These are phyloP conservation scores for Scleroderma citrinum DNA, from an alignment of 768 basidiomycete genomes.

Conservation along the genomic window DNA sequence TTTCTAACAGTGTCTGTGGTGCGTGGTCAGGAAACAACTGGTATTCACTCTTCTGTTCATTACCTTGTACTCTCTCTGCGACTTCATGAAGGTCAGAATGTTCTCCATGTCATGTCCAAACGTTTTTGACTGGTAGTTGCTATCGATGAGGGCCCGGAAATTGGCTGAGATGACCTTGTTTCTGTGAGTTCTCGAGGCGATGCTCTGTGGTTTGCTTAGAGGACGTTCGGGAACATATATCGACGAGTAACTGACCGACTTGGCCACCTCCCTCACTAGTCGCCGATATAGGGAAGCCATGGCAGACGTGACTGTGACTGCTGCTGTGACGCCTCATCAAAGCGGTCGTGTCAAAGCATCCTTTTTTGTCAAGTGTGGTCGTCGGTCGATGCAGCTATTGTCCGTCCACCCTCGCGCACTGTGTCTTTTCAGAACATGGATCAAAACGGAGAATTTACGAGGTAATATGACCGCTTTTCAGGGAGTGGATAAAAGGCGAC, in stretches of 20 bases:
- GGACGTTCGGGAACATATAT: neutral
- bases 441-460: conserved; percentile 2
- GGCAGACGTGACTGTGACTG: neutral
- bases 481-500: conserved; percentile 15
- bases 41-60: conserved; percentile 7
- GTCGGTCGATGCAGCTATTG: conserved; percentile 11
- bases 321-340: conserved; percentile 5
- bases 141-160: conserved; percentile 52
- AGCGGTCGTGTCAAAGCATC: conserved; percentile 5
- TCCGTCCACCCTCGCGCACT: conserved; percentile 8
- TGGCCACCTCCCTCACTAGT: conserved; percentile 26
- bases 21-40: neutral
- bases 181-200: conserved; percentile 29
- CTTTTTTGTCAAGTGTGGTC: conserved; percentile 8
- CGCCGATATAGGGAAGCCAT: conserved; percentile 20
- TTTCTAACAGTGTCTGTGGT: conserved; percentile 63
- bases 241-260: conserved; percentile 12
- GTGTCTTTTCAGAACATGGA: conserved; percentile 2
- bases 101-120: conserved; percentile 51
- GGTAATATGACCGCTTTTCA: no score
- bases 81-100: conserved; percentile 58
- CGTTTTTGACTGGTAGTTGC: conserved; percentile 22
- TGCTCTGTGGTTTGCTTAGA: conserved; percentile 28
- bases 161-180: conserved; percentile 40
- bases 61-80: conserved; percentile 77